Evolutionary conservation across 441 rosid species (phyloP).

Genomic region (Pelargonium citronellum): DNA sequence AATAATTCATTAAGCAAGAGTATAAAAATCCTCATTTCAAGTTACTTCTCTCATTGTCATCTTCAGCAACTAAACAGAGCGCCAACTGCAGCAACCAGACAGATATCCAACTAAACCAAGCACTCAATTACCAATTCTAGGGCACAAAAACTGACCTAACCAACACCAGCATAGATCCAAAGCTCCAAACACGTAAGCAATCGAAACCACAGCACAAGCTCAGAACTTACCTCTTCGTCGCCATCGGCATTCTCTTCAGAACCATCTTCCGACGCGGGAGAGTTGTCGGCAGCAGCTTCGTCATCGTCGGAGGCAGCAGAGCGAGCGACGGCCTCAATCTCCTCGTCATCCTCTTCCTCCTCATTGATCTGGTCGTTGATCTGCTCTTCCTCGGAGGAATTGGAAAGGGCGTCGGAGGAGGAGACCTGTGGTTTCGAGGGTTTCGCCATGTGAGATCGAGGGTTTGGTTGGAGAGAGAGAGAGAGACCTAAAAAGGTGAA

Average conservation of each 20-base stretch:
- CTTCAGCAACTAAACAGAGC: background rate
- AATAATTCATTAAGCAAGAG: too few relatives aligned
- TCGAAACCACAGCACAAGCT: background rate
- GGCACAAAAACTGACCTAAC: background rate
- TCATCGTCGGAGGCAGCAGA: constrained; percentile 58
- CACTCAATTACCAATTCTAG: background rate
- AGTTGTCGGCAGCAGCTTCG: constrained; percentile 25
- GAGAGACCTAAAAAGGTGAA: constrained; percentile 7
- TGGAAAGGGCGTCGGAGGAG: constrained; percentile 56
- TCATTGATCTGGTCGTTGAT: constrained; percentile 54
- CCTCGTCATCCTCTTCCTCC: constrained; percentile 81
- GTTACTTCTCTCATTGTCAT: background rate
- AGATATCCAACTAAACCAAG: background rate
- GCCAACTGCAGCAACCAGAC: background rate
- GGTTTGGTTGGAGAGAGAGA: constrained; percentile 22
- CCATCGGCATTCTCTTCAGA: constrained; percentile 41
- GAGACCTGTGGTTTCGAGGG: constrained; percentile 50
- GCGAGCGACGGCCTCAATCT: constrained; percentile 93
- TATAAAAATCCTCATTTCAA: background rate
- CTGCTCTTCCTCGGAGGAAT: constrained; percentile 61
- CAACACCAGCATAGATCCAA: background rate
- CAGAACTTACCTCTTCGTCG: constrained; percentile 40
- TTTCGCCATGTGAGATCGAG: constrained; percentile 58
- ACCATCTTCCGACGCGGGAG: constrained; percentile 32
- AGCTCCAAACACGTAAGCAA: background rate